phyloP scores from a whole-genome alignment of 768 basidiomycete species.

The Chalciporus sphaerocephalus region DNA sequence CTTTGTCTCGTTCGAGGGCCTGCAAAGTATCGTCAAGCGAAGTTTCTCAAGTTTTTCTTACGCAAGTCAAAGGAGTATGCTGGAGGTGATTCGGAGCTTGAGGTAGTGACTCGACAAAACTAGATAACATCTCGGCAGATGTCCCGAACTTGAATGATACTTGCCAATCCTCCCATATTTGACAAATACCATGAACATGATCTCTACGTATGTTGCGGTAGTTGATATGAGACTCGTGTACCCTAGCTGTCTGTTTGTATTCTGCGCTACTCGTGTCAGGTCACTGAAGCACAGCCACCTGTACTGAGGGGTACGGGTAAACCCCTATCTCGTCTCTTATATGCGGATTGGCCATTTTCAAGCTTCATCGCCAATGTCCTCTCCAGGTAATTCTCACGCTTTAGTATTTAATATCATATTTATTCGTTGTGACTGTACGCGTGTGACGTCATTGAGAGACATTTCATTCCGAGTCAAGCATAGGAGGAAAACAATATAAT shows the following conservation, averaged over 20 bases:
- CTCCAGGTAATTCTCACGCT: too few species aligned
- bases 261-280: too few species aligned
- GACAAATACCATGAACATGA: not conserved
- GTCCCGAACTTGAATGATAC: not conserved
- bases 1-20: conserved; percentile 23
- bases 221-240: too few species aligned
- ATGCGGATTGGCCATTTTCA: too few species aligned
- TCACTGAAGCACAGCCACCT: not conserved
- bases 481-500: too few species aligned
- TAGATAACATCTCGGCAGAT: not conserved
- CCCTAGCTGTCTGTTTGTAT: not conserved
- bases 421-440: too few species aligned
- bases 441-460: too few species aligned
- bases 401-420: too few species aligned
- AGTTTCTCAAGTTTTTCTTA: conserved; percentile 14
- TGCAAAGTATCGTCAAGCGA: conserved; percentile 12
- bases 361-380: too few species aligned
- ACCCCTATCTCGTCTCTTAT: too few species aligned
- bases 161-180: not conserved
- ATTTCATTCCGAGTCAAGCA: too few species aligned
- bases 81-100: not conserved
- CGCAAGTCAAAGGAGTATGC: conserved; percentile 10
- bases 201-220: not conserved
- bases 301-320: too few species aligned
- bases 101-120: not conserved